Conservation (phyloP, 257 asterid genomes). For the Gynochthodes officinalis region DNA sequence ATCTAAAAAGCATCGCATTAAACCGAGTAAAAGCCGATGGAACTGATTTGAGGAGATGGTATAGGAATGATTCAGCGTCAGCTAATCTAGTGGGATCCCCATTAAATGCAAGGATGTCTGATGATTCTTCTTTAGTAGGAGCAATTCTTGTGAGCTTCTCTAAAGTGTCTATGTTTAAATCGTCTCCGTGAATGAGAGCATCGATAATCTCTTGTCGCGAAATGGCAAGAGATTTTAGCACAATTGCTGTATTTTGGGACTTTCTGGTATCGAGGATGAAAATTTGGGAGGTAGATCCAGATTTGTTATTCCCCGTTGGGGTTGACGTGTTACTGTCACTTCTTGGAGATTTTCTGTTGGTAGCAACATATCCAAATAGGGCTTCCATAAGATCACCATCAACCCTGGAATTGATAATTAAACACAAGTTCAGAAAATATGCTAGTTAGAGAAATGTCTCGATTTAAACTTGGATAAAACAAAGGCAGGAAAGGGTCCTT, state of each 20-base stretch:
- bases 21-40: constrained; percentile 79
- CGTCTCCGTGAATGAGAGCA: constrained; percentile 58
- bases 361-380: constrained; percentile 85
- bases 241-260: constrained; percentile 76
- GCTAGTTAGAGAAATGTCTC: background rate
- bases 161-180: constrained; percentile 55
- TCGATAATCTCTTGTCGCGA: constrained; percentile 58
- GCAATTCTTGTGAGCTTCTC: constrained; percentile 68
- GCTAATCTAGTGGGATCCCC: constrained; percentile 82
- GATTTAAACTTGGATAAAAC: background rate
- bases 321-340: constrained; percentile 18
- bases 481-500: constrained; percentile 20
- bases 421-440: background rate
- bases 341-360: constrained; percentile 65
- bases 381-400: constrained; percentile 98
- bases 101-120: constrained; percentile 52
- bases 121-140: constrained; percentile 63
- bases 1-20: constrained; percentile 66
- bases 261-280: constrained; percentile 84
- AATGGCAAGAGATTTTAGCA: constrained; percentile 64
- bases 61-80: constrained; percentile 84
- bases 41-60: constrained; percentile 70
- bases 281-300: constrained; percentile 58
- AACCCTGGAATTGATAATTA: constrained; percentile 46
- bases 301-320: constrained; percentile 29